Evolutionary conservation across 148 eudicot species (phyloP), one percentile per base, ranked within the genome.

Genomic region (Fagopyrum tataricum): DNA sequence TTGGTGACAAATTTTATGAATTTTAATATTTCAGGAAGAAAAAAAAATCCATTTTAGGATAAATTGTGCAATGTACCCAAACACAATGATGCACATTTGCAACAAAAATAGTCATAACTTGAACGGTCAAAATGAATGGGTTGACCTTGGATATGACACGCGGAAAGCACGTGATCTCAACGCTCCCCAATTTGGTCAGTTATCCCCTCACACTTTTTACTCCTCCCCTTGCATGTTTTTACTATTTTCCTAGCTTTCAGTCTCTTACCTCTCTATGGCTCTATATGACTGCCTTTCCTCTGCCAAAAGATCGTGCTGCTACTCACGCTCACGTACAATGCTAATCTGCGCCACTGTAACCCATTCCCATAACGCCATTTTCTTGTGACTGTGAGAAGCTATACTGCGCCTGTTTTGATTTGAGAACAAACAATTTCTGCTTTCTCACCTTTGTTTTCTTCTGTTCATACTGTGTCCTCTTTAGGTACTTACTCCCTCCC

Each of bases 41-140:
- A n/a, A n/a, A n/a, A n/a, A n/a, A n/a, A n/a, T n/a, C n/a, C n/a
- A n/a, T n/a, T n/a, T n/a, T n/a, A n/a, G 37, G 37, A 31, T 31
- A 31, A 31, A 1, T 31, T 31, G 37, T 31, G 37, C 37, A 31
- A 31, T 31, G 1, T 31, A 31, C 37, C 37, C 37, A 31, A 31
- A 31, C 1, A 31, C 2, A 31, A 3, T 1, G 37, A 31, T 31
- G 37, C 37, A 31, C 37, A 31, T 0, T 31, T 31, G 37, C 37
- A 31, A 31, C 0, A 31, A 31, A 31, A 31, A 31, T 31, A 31
- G 37, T 21, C 12, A 56, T 1, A 56, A 20, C 24, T 6, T 64
- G 69, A 64, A 64, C 44, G 69, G 69, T 37, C 44, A 64, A 64
- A 26, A 64, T 64, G 43, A 64, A 64, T 64, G 69, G 68, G 69